Conservation (phyloP, 805 yeast genomes). For the Pichia sporocuriosa region DNA sequence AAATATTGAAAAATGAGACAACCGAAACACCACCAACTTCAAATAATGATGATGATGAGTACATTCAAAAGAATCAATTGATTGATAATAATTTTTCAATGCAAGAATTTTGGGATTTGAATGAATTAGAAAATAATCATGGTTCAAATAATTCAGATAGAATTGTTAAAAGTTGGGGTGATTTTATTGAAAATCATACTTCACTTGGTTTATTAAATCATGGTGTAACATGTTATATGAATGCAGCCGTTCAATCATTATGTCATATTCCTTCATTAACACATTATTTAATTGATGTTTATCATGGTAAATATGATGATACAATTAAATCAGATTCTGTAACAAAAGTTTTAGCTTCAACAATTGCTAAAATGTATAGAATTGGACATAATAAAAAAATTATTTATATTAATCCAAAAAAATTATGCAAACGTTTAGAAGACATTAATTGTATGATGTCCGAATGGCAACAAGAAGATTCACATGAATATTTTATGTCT, state of each 20-base stretch:
- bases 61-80: conserved; percentile 16
- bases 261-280: conserved; percentile 87
- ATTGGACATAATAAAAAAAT: conserved; percentile 36
- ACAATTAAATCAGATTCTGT: conserved; percentile 51
- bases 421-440: conserved; percentile 59
- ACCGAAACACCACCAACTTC: conserved; percentile 19
- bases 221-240: conserved; percentile 96
- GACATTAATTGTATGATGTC: conserved; percentile 95
- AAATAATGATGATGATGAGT: conserved; percentile 19
- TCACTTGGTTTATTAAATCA: conserved; percentile 75
- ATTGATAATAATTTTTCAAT: conserved; percentile 19
- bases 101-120: conserved; percentile 47
- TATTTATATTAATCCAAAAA: conserved; percentile 65
- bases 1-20: neutral
- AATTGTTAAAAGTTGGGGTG: conserved; percentile 69
- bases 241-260: conserved; percentile 88
- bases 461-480: conserved; percentile 96
- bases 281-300: conserved; percentile 68
- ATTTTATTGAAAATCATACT: conserved; percentile 41
- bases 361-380: conserved; percentile 64
- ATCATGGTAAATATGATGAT: conserved; percentile 43
- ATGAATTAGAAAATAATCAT: conserved; percentile 50
- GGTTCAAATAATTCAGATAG: conserved; percentile 58
- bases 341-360: conserved; percentile 59
- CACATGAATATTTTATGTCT: conserved; percentile 96